Percentiles rank a stretch among this genome's conserved stretches.
Conservation (phyloP, 2,329 filamentous ascomycete genomes). For the Gremmenia infestans region DNA sequence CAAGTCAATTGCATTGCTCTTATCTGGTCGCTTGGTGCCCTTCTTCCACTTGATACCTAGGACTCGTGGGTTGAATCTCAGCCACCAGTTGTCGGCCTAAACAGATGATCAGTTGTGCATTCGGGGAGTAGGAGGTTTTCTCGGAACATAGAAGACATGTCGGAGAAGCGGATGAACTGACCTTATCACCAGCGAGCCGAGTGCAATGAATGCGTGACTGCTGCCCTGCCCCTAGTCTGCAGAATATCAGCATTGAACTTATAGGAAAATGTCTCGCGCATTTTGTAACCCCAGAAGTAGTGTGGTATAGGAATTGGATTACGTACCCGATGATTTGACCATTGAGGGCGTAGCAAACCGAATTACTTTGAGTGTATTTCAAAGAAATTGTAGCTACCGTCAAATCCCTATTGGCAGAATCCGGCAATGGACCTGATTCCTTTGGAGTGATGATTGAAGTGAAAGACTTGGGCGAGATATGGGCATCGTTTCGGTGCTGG, state of each 20-base stretch:
- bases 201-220: slow-evolving; percentile 99
- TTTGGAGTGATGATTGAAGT: slow-evolving; percentile 81
- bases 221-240: slow-evolving; percentile 82
- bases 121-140: neutral
- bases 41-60: slow-evolving; percentile 94
- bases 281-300: too few relatives aligned
- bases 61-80: slow-evolving; percentile 91
- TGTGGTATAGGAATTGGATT: neutral
- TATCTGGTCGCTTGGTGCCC: slow-evolving; percentile 92
- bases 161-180: neutral
- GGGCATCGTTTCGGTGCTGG: slow-evolving; percentile 89
- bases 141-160: neutral
- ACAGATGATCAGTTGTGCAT: neutral
- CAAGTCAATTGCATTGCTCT: slow-evolving; percentile 96
- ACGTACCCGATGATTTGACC: slow-evolving; percentile 71
- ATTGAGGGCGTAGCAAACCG: slow-evolving; percentile 92
- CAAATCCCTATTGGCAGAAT: slow-evolving; percentile 79
- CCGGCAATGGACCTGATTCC: slow-evolving; percentile 65
- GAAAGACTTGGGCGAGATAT: slow-evolving; percentile 83
- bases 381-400: slow-evolving; percentile 94
- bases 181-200: slow-evolving; percentile 89
- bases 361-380: slow-evolving; percentile 99
- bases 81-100: slow-evolving; percentile 93
- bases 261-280: neutral
- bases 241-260: too few relatives aligned